Base-by-base conservation (phyloP, 805 yeast genomes). In the Dipodascopsis tothii region DNA sequence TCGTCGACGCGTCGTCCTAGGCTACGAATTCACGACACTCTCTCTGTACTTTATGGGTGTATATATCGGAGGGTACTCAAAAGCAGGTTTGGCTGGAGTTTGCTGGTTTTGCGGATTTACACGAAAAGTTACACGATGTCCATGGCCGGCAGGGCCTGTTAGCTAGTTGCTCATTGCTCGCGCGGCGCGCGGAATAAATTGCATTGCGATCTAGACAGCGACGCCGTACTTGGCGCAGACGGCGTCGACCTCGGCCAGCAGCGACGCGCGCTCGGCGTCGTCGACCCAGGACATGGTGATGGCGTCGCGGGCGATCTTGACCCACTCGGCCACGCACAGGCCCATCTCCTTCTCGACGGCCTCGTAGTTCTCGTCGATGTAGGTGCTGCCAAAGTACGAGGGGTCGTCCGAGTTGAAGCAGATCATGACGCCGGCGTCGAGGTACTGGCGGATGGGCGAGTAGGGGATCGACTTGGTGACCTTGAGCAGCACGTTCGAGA, bases 361-460 rank as follows among this genome's bases (percentile, higher is more conserved):
- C 23, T 73, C 58, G 61, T 83, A 84, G 63, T 83, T 84, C 58
- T 84, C 90, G 52, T 84, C 65, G 52, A 83, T 77, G 63, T 82
- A 83, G n/a, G 86, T 90, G 45, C 52, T 47, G 38, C 90, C 90
- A 59, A 84, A 84, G 60, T 84, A 84, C 3, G 92, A 84, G 33
- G 87, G 87, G 59, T 80, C 87, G 59, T 80, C 86, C 3, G 84
- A 77, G 62, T 84, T 84, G 60, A 84, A 69, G 35, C 86, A 78
- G 61, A 84, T 80, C 21, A 85, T 80, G 19, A 83, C 81, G 49
- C 73, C 70, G 23, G 69, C 67, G 5, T 80, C 83, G 39, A 84
- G 61, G 53, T 81, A 75, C 54, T 68, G 63, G 39, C 69, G 67
- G 49, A 84, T 69, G 37, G 94, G 94, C 50, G 84, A 65, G 56